Conservation (phyloP, 2,329 filamentous ascomycete genomes). For the Colletotrichum musicola region DNA sequence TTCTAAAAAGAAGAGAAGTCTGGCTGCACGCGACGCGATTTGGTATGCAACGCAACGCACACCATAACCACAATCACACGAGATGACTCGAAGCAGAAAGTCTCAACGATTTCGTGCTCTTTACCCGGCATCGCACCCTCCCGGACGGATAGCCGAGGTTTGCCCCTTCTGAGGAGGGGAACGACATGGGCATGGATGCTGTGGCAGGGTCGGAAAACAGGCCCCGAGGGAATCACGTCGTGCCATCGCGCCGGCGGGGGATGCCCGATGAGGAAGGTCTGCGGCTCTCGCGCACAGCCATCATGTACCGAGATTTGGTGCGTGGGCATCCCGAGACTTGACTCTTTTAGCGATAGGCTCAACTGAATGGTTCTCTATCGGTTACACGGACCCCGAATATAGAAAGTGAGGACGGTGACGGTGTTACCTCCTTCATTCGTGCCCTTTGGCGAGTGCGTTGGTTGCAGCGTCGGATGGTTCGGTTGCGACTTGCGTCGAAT, state of each 20-base stretch:
- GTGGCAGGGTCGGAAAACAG: conserved; percentile 9
- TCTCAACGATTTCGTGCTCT: neutral
- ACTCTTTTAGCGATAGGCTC: neutral
- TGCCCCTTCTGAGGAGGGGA: no score
- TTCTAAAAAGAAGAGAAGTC: neutral
- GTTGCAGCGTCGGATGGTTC: conserved; percentile 1
- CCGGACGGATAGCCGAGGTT: no score
- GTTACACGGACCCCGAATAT: neutral
- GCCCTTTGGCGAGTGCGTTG: conserved; percentile 2
- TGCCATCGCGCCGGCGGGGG: conserved; percentile 24
- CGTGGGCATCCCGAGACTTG: neutral
- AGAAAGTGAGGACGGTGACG: conserved; percentile 13
- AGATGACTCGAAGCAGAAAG: neutral
- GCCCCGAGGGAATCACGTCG: conserved; percentile 24
- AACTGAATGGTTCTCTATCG: neutral
- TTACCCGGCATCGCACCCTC: neutral
- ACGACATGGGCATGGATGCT: neutral
- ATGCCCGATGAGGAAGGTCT: conserved; percentile 36
- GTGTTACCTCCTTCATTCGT: conserved; percentile 31
- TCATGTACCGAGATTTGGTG: conserved; percentile 32
- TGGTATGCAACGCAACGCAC: no score
- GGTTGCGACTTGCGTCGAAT: neutral
- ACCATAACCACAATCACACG: no score
- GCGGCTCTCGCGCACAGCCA: conserved; percentile 18
- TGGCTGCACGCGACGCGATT: neutral